Evolutionary conservation across 2,329 filamentous ascomycete species (phyloP).

Genomic region (Sporothrix curviconia): DNA sequence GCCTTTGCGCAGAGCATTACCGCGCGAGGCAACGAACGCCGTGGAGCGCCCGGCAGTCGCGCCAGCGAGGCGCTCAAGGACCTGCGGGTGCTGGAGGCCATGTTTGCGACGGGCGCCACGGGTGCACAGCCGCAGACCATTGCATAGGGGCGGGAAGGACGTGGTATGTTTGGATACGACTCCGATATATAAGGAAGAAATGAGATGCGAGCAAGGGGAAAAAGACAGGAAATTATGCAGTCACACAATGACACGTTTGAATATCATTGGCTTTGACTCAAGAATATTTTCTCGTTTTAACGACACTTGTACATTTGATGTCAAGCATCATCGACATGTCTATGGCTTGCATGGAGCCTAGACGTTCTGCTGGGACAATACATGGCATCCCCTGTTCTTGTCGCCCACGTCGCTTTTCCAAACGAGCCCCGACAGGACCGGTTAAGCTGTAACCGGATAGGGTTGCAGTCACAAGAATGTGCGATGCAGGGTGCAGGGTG

Average conservation of each 20-base stretch:
- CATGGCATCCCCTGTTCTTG: too few species aligned
- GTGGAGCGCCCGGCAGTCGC: conserved; percentile 23
- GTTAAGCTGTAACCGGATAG: too few species aligned
- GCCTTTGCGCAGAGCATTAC: conserved; percentile 25
- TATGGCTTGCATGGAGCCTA: too few species aligned
- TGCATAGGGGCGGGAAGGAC: neutral
- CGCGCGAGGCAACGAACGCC: conserved; percentile 15
- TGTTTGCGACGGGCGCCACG: conserved; percentile 25
- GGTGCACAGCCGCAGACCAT: conserved; percentile 10
- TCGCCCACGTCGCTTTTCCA: too few species aligned
- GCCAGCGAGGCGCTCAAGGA: conserved; percentile 27
- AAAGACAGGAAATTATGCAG: neutral
- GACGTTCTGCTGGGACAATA: conserved; percentile 50
- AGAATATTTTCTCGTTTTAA: too few species aligned
- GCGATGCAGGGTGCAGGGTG: too few species aligned
- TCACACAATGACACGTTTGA: neutral
- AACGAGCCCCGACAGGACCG: too few species aligned
- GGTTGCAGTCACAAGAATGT: too few species aligned
- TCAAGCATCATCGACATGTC: conserved; percentile 50
- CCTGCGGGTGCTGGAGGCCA: conserved; percentile 25
- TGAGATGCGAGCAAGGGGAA: neutral
- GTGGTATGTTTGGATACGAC: too few species aligned
- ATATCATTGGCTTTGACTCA: too few species aligned
- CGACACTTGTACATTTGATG: too few species aligned
- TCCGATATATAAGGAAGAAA: neutral